phyloP scores from a whole-genome alignment of 768 basidiomycete genomes.

The Kwoniella dendrophila region DNA sequence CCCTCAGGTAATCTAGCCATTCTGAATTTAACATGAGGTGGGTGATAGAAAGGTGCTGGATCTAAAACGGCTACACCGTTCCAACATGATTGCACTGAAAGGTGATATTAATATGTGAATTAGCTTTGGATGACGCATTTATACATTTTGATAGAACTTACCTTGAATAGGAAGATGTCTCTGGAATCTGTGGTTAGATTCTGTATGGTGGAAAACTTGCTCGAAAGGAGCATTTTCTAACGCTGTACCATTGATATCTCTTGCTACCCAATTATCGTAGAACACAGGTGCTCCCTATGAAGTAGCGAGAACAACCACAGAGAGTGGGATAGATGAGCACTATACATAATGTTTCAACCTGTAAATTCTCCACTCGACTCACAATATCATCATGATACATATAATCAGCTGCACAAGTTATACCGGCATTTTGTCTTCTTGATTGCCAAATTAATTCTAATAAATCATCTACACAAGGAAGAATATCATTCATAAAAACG shows the following conservation, averaged over 20 bases:
- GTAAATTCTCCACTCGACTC: constrained; percentile 52
- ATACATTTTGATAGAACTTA: constrained; percentile 21
- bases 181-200: constrained; percentile 79
- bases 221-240: constrained; percentile 98
- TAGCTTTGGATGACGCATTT: too few relatives aligned
- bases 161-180: constrained; percentile 84
- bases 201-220: constrained; percentile 80
- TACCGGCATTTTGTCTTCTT: constrained; percentile 89
- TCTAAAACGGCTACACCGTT: constrained; percentile 96
- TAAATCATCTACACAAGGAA: constrained; percentile 96
- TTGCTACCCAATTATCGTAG: constrained; percentile 87
- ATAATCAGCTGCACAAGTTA: constrained; percentile 97
- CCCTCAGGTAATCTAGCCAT: constrained; percentile 87
- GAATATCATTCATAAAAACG: constrained; percentile 99
- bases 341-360: too few relatives aligned
- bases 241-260: constrained; percentile 97
- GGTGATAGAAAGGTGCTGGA: constrained; percentile 90
- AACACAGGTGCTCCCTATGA: constrained; percentile 79
- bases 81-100: constrained; percentile 89
- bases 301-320: constrained; percentile 7
- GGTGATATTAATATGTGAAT: not conserved
- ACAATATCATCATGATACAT: constrained; percentile 98
- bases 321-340: too few relatives aligned
- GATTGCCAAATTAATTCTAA: constrained; percentile 97
- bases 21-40: constrained; percentile 87